These are phyloP conservation scores for Solanum habrochaites DNA, from an alignment of 257 asterid genomes.

Conservation along the genomic window DNA sequence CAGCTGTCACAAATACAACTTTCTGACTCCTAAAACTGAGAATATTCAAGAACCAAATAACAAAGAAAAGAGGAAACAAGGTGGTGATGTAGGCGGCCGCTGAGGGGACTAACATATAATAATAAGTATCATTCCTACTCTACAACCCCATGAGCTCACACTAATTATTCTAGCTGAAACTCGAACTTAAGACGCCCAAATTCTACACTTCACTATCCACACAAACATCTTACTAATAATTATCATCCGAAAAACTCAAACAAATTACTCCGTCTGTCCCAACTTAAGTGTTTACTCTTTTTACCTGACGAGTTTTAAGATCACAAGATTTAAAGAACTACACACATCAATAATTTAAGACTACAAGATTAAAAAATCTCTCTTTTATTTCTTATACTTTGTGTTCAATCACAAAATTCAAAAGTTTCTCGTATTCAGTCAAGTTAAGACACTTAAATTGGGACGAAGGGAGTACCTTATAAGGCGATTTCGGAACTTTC, in stretches of 20 bases:
- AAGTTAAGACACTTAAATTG: neutral
- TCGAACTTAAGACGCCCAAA: neutral
- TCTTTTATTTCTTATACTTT: neutral
- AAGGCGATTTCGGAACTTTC: slow-evolving; percentile 71
- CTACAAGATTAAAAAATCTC: neutral
- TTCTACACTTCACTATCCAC: neutral
- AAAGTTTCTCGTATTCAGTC: no score
- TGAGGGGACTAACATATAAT: neutral
- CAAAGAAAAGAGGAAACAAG: neutral
- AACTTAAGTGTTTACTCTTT: neutral
- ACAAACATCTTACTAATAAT: neutral
- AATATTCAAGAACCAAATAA: neutral
- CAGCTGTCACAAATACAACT: neutral
- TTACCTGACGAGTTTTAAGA: neutral
- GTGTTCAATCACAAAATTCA: neutral
- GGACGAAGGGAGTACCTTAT: slow-evolving; percentile 29
- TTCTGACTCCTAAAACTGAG: neutral
- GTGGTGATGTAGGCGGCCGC: neutral
- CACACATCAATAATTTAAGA: neutral
- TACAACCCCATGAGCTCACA: neutral
- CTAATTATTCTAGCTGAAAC: neutral
- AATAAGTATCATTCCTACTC: neutral
- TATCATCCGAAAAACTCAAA: neutral
- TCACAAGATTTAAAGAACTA: neutral
- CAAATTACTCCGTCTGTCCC: neutral